These are phyloP conservation scores for Eutrema heterophyllum DNA, from an alignment of 345 rosid genomes.

Conservation along the genomic window DNA sequence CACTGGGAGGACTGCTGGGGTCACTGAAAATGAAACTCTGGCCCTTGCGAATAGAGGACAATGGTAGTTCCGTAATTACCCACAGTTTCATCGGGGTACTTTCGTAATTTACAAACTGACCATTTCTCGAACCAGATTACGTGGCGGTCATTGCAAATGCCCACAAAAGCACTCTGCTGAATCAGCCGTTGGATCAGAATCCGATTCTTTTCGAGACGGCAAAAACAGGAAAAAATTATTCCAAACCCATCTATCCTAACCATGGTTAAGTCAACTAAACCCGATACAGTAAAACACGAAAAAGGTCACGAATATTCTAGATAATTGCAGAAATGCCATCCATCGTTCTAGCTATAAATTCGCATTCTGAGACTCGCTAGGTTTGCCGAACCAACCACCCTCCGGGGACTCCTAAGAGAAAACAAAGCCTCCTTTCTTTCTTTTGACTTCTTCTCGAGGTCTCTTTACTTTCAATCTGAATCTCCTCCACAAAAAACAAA, in stretches of 20 bases:
- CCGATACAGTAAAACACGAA: background rate
- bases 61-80: background rate
- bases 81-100: background rate
- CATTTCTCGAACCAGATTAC: slow-evolving; percentile 29
- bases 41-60: background rate
- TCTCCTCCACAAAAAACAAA: background rate
- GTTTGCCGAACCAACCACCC: slow-evolving; percentile 72
- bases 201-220: slow-evolving; percentile 28
- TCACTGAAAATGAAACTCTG: background rate
- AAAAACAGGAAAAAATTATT: background rate
- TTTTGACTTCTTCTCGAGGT: background rate
- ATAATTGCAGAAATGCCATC: slow-evolving; percentile 23
- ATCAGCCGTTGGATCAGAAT: slow-evolving; percentile 44
- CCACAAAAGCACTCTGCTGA: slow-evolving; percentile 21
- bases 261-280: slow-evolving; percentile 30
- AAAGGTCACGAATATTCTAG: background rate
- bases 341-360: slow-evolving; percentile 37
- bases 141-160: slow-evolving; percentile 35
- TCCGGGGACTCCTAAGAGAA: slow-evolving; percentile 26
- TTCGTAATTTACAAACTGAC: slow-evolving; percentile 15
- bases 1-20: background rate
- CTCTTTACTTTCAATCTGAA: background rate
- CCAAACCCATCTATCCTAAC: slow-evolving; percentile 16
- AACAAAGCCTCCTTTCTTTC: background rate
- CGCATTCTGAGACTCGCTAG: slow-evolving; percentile 47